These are phyloP conservation scores for Bruguiera gymnorhiza DNA, from an alignment of 345 rosid genomes.

Conservation along the genomic window DNA sequence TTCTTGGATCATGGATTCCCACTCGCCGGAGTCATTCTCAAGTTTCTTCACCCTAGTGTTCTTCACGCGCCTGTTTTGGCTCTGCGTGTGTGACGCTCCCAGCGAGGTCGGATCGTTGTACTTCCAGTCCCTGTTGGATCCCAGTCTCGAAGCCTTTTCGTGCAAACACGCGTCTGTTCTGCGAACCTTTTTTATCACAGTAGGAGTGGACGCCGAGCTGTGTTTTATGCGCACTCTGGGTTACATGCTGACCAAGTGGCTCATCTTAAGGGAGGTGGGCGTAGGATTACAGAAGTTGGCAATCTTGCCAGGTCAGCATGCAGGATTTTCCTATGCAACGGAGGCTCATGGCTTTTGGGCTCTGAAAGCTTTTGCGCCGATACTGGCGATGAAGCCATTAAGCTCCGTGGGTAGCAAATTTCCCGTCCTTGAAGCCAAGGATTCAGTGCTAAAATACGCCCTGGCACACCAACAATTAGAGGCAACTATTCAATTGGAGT, in stretches of 20 bases:
- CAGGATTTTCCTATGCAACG: constrained; percentile 56
- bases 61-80: constrained; percentile 72
- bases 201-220: constrained; percentile 69
- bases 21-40: constrained; percentile 72
- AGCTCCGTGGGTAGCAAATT: constrained; percentile 33
- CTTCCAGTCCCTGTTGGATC: constrained; percentile 54
- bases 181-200: constrained; percentile 51
- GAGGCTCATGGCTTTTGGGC: constrained; percentile 85
- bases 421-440: constrained; percentile 47
- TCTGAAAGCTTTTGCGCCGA: constrained; percentile 63
- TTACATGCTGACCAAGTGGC: constrained; percentile 77
- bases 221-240: constrained; percentile 71
- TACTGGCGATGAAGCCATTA: constrained; percentile 54
- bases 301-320: constrained; percentile 29
- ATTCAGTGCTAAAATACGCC: constrained; percentile 65
- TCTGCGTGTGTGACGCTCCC: constrained; percentile 61
- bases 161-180: constrained; percentile 49
- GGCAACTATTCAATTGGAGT: constrained; percentile 63
- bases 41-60: constrained; percentile 62
- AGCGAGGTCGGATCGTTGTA: constrained; percentile 69
- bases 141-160: constrained; percentile 46
- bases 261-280: constrained; percentile 60
- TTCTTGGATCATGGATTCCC: constrained; percentile 78
- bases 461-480: constrained; percentile 84
- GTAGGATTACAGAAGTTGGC: constrained; percentile 47